Evolutionary conservation across 176 grass and related monocot species (phyloP), one percentile per base, ranked within the genome.

Genomic region (Calamus simplicifolius): DNA sequence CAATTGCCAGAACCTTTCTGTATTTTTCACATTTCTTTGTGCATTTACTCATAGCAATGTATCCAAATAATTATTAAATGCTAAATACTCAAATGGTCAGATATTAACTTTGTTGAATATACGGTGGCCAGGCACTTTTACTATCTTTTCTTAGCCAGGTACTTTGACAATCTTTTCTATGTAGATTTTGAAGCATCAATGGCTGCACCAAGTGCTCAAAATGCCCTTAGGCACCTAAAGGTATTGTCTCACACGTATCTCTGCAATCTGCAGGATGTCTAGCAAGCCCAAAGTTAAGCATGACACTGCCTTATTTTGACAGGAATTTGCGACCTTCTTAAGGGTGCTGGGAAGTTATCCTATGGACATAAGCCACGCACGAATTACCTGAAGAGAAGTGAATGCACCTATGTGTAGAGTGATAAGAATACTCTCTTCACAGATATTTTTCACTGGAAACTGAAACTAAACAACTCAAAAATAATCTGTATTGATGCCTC

Each of bases 151-250:
- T 69, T 48, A 18, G 8, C 27, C 71, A 95, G 90, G 77, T 82
- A 89, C 52, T 95, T 95, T 17, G 85, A 95, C 70, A 89, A 95
- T 64, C 79, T 86, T 49, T 95, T 90, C 68, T 95, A 95, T 52
- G 91, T 90, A 5, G 86, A 95, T 81, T 85, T 95, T 48, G 91
- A 90, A 50, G 79, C 82, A 18, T 95, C 91, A 66, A 87, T 95
- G 91, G 86, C 91, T 65, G 83, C 81, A 68, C 67, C 77, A 29
- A 84, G 81, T 73, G 78, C 87, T 77, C 72, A 77, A 48, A 83
- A 92, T 74, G 90, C 90, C 69, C 82, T 95, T 21, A 77, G 62
- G 59, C 85, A 90, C 74, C 68, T 95, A 64, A 79, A 89, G 90
- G 86, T 87, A 76, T 54, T 16, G 1, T 65, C 6, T 43, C 73